These are phyloP conservation scores for Penicillium corylophilum DNA, from an alignment of 2,329 filamentous ascomycete species.

Conservation along the genomic window DNA sequence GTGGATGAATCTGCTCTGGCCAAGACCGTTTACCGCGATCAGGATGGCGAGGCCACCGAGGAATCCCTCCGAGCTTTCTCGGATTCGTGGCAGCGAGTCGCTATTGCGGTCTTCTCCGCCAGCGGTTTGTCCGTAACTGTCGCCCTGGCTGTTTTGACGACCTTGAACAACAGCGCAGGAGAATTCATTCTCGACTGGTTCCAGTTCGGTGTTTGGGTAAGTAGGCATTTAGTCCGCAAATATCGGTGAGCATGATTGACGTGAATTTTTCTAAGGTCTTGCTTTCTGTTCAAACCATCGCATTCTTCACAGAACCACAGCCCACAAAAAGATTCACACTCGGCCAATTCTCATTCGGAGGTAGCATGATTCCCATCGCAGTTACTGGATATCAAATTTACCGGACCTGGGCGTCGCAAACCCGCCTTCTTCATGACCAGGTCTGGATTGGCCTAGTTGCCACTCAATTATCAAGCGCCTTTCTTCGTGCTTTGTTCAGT, in stretches of 20 bases:
- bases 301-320: slow-evolving; percentile 36
- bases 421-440: slow-evolving; percentile 1
- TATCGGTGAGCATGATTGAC: not conserved
- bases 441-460: slow-evolving; percentile 50
- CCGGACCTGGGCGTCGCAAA: slow-evolving; percentile 31
- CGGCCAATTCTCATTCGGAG: slow-evolving; percentile 31
- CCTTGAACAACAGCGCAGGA: slow-evolving; percentile 33
- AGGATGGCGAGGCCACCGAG: slow-evolving; percentile 66
- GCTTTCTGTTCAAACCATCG: slow-evolving; percentile 33
- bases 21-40: slow-evolving; percentile 61
- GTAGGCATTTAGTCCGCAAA: too few relatives aligned
- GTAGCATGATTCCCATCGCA: slow-evolving; percentile 27
- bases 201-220: slow-evolving; percentile 62
- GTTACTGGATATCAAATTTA: slow-evolving; percentile 25
- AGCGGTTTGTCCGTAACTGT: slow-evolving; percentile 58
- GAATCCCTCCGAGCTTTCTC: slow-evolving; percentile 64
- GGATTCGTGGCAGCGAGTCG: slow-evolving; percentile 56
- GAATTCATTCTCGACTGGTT: slow-evolving; percentile 60
- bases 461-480: slow-evolving; percentile 46
- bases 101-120: slow-evolving; percentile 55
- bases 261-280: slow-evolving; percentile 21
- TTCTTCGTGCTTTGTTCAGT: slow-evolving; percentile 34
- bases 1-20: slow-evolving; percentile 23
- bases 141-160: slow-evolving; percentile 55
- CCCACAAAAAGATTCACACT: slow-evolving; percentile 33